phyloP scores from a whole-genome alignment of 2,329 filamentous ascomycete species.

The Macrophomina phaseolina region DNA sequence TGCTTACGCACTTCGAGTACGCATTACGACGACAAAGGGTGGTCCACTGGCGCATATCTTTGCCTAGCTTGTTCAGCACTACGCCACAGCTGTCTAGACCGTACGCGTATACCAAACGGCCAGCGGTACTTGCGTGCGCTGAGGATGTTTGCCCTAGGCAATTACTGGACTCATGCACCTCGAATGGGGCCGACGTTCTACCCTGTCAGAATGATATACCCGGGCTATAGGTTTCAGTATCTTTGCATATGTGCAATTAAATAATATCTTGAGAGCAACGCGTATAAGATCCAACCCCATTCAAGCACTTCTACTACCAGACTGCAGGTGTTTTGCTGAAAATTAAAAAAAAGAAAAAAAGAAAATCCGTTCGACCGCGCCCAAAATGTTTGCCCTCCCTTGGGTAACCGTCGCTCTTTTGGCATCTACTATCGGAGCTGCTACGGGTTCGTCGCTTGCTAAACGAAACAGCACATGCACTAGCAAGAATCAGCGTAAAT shows the following conservation, averaged over 20 bases:
- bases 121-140: background rate
- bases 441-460: background rate
- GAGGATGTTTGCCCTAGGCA: background rate
- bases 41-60: slow-evolving; percentile 4
- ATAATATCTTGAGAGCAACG: background rate
- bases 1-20: slow-evolving; percentile 8
- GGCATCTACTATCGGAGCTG: background rate
- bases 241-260: background rate
- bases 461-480: slow-evolving; percentile 10
- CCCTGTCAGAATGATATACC: background rate
- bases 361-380: background rate
- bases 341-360: background rate
- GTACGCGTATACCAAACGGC: slow-evolving; percentile 2
- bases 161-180: background rate
- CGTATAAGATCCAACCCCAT: background rate
- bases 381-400: background rate
- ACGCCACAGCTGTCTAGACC: background rate
- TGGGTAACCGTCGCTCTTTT: background rate
- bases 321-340: background rate
- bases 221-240: background rate
- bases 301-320: too few species aligned
- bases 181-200: background rate
- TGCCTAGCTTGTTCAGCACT: background rate
- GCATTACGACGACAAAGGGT: slow-evolving; percentile 1
- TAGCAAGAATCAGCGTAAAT: slow-evolving; percentile 6